Conservation (phyloP, 768 basidiomycete genomes). For the Tephrocybe rancida region DNA sequence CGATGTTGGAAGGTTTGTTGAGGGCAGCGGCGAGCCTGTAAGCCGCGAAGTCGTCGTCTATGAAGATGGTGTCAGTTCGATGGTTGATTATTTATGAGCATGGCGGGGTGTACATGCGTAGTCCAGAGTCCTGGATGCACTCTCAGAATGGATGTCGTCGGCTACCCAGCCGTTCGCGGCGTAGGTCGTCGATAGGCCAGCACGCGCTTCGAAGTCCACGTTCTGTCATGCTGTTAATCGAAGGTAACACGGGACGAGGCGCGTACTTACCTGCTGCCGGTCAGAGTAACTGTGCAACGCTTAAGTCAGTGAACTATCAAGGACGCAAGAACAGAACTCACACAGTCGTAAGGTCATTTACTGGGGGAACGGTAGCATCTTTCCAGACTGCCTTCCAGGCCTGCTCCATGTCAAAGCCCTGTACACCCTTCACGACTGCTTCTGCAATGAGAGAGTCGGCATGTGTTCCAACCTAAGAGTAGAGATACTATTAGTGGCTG, state of each 20-base stretch:
- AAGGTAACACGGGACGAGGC: neutral
- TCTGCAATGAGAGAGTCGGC: constrained; percentile 79
- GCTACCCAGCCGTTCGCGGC: constrained; percentile 72
- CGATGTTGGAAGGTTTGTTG: constrained; percentile 49
- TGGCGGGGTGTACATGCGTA: constrained; percentile 67
- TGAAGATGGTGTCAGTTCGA: neutral
- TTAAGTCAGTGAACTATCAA: neutral
- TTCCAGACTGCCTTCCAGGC: constrained; percentile 80
- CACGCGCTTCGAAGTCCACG: constrained; percentile 81
- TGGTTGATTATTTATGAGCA: neutral
- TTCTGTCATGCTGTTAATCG: constrained; percentile 35
- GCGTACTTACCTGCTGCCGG: constrained; percentile 58
- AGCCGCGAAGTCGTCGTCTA: constrained; percentile 81
- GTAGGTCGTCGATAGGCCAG: constrained; percentile 75
- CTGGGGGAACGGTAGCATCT: constrained; percentile 67
- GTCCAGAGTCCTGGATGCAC: constrained; percentile 76
- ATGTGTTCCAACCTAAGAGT: constrained; percentile 67
- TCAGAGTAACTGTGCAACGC: constrained; percentile 56
- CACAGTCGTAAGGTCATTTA: constrained; percentile 53
- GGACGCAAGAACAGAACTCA: constrained; percentile 27
- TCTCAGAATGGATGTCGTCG: constrained; percentile 76
- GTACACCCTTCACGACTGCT: constrained; percentile 67
- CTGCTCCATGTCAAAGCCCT: constrained; percentile 60
- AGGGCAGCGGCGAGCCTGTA: constrained; percentile 61
- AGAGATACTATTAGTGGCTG: neutral